Percentiles rank a stretch among this genome's conserved stretches.
Evolutionary conservation across 345 rosid genomes (phyloP).

Genomic region (Chamaenerion angustifolium): DNA sequence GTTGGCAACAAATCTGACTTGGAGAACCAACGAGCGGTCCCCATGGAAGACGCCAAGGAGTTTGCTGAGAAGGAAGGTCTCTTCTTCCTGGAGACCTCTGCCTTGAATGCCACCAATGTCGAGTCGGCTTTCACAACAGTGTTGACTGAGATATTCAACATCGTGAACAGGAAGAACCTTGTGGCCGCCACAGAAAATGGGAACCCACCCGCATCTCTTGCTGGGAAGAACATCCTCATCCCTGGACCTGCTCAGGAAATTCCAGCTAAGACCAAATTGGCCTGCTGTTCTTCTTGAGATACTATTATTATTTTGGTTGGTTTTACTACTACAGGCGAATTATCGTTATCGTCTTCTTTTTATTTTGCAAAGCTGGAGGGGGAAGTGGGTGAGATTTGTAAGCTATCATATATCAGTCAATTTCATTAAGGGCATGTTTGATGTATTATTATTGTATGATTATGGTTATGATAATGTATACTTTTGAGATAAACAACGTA

Average conservation of each 20-base stretch:
- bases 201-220: slow-evolving; percentile 8
- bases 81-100: slow-evolving; percentile 35
- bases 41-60: slow-evolving; percentile 21
- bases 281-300: slow-evolving; percentile 3
- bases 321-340: no score
- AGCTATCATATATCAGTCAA: no score
- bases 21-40: slow-evolving; percentile 21
- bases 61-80: slow-evolving; percentile 24
- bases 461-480: no score
- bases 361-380: no score
- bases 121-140: slow-evolving; percentile 17
- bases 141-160: slow-evolving; percentile 12
- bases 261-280: slow-evolving; percentile 9
- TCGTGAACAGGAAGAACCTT: slow-evolving; percentile 11
- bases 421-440: no score
- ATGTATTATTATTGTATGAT: no score
- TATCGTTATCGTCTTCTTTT: no score
- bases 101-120: slow-evolving; percentile 25
- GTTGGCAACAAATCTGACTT: slow-evolving; percentile 31
- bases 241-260: slow-evolving; percentile 12
- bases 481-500: no score
- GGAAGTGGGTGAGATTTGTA: no score
- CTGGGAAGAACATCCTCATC: slow-evolving; percentile 12
- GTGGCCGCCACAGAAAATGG: slow-evolving; percentile 8
- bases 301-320: background rate